Evolutionary conservation across 306 rosid genomes (phyloP).

Genomic region (Glycyrrhiza uralensis): DNA sequence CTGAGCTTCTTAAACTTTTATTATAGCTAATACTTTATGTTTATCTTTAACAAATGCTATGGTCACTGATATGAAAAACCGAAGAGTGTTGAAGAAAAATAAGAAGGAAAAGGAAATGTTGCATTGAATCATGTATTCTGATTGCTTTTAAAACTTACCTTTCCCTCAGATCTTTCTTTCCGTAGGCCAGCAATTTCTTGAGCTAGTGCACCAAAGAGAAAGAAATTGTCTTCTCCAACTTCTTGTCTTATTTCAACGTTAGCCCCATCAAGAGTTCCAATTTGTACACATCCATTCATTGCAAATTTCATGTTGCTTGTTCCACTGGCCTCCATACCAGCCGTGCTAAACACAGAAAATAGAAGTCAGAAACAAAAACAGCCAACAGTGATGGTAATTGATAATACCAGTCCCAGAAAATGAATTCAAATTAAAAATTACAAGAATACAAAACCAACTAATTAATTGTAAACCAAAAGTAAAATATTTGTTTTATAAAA

Average conservation of each 20-base stretch:
- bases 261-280: constrained; percentile 96
- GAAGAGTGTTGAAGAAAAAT: not conserved
- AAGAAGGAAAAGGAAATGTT: not conserved
- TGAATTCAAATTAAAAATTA: constrained; percentile 1
- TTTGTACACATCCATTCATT: constrained; percentile 87
- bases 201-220: constrained; percentile 84
- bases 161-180: constrained; percentile 81
- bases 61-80: not conserved
- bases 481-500: not conserved
- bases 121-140: not conserved
- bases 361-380: not conserved
- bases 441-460: not conserved
- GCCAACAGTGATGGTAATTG: not conserved
- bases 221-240: constrained; percentile 91
- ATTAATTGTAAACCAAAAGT: not conserved
- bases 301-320: constrained; percentile 97
- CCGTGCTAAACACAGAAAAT: constrained; percentile 52
- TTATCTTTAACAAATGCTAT: not conserved
- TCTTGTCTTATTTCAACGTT: constrained; percentile 92
- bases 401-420: not conserved
- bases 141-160: constrained; percentile 37
- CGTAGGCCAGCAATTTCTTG: constrained; percentile 79
- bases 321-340: constrained; percentile 99
- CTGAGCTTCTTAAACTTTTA: not conserved
- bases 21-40: not conserved